Evolutionary conservation across 768 basidiomycete genomes (phyloP), one percentile per base, ranked within the genome.

Genomic region (Boletus reticulatus): DNA sequence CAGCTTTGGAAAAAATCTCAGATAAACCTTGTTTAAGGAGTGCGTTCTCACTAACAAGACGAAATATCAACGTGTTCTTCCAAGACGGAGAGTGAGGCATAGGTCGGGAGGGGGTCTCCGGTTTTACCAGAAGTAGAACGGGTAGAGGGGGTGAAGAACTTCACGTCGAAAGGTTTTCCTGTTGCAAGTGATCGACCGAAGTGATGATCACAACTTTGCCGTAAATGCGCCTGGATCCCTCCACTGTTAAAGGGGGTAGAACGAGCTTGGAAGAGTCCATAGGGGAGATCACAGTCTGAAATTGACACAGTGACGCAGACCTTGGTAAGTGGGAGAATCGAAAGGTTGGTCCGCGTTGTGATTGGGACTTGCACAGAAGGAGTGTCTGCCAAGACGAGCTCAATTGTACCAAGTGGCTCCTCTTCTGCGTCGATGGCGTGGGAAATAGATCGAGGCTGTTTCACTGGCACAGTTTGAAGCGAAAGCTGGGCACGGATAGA

Each of bases 121-220:
- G 38, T 24, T 29, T 22, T 20, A 9, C 43, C 55, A 19, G 51
- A 48, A n/a, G 46, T 6, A 49, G 44, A 19, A 7, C 46, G 50
- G 6, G 45, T 29, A 54, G 55, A 42, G 31, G 2, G 22, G 37
- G 65, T 20, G 48, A 67, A 17, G 53, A 66, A 66, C 13, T 51
- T 61, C n/a, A 65, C 54, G 22, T 65, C 65, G n/a, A 52, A 57
- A 14, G 58, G 46, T 37, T 47, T 62, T 44, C 64, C 64, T 7
- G 62, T 65, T 11, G 34, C 14, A 17, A 67, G 59, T 34, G 55
- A 65, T 43, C 13, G 53, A 38, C 31, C 38, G 10, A 67, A n/a
- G 14, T 55, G 27, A 42, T 14, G 27, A 11, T 59, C 57, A 31
- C 43, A 31, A 6, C 46, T 50, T 42, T 32, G 62, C 22, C 19